Base-by-base conservation (phyloP, 2,329 filamentous ascomycete genomes). In the Talaromyces sp. region DNA sequence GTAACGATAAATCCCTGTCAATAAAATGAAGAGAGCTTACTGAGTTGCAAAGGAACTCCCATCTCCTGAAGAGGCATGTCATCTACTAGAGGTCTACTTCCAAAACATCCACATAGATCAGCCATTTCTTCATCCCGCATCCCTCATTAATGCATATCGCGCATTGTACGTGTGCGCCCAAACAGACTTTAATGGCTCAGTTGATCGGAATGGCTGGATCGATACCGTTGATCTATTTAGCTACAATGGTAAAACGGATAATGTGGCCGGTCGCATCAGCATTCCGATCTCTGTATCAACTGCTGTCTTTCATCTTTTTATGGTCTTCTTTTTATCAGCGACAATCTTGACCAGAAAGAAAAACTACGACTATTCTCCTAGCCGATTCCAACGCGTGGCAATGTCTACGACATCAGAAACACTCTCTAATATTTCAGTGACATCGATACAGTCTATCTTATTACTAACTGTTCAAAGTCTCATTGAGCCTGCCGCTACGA, bases 321-420 rank as follows among this genome's bases (percentile, higher is more conserved):
- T 73, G 64, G 65, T 66, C 0, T 69, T 75, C 36, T 71, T 68
- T 16, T 60, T 75, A 13, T 67, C 67, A 1, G 67, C 73, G 5
- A 70, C 69, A 5, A 55, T 74, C 1, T 58, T 71, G n/a, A 69
- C 67, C 0, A 62, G 70, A 16, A 65, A 65, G 9, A 65, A 68
- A 7, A 62, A 63, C 13, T 75, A 70, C 45, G 67, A 72, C n/a
- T 66, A 67, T 24, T 64, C 70, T 0, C 72, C 73, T 0, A 57
- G 66, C 14, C 57, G 58, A n/a, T 73, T 71, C 30, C 71, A 74
- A 29, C 61, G 63, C 1, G 62, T 68, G 3, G 71, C 72, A 9
- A 61, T 67, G 20, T 57, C 60, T 20, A 62, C 68, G 7, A 64
- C 68, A 4, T 65, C 65, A 6, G 64, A 72, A 29, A 66, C 64